These are phyloP conservation scores for Alnus rubra DNA, from an alignment of 306 rosid species.

Conservation along the genomic window DNA sequence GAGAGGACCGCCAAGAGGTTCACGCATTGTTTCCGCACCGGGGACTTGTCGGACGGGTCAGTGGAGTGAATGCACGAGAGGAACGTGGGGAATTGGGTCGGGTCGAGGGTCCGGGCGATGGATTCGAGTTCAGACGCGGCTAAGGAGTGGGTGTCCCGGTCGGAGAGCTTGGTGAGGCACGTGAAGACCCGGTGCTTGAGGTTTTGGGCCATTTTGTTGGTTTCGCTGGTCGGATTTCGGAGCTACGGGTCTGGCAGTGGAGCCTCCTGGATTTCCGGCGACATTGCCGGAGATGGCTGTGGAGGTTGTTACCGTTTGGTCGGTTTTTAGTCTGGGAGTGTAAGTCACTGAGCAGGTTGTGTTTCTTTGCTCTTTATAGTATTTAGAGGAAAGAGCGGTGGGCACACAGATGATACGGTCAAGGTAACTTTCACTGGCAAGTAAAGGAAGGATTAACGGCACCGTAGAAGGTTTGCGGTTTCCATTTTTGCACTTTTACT, in stretches of 20 bases:
- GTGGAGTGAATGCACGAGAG: constrained; percentile 84
- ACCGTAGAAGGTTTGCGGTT: neutral
- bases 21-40: constrained; percentile 85
- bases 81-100: constrained; percentile 51
- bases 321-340: neutral
- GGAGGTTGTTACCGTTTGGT: constrained; percentile 13
- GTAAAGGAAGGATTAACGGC: neutral
- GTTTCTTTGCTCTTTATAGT: constrained; percentile 23
- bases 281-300: constrained; percentile 52
- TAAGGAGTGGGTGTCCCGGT: constrained; percentile 81
- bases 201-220: constrained; percentile 34
- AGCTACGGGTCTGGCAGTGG: constrained; percentile 20
- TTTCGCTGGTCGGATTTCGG: constrained; percentile 13
- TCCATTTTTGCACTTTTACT: constrained; percentile 10
- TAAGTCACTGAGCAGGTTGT: constrained; percentile 15
- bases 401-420: constrained; percentile 13
- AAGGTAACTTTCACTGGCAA: no score
- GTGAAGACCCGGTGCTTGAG: constrained; percentile 75
- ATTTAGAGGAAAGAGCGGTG: constrained; percentile 16
- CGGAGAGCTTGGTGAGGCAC: constrained; percentile 91
- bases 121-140: constrained; percentile 73
- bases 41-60: constrained; percentile 78
- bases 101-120: constrained; percentile 67
- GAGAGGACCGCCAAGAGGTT: constrained; percentile 66
- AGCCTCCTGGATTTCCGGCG: constrained; percentile 41